Evolutionary conservation across 2,329 filamentous ascomycete species (phyloP), one percentile per base, ranked within the genome.

Genomic region (Aspergillus intermedius): DNA sequence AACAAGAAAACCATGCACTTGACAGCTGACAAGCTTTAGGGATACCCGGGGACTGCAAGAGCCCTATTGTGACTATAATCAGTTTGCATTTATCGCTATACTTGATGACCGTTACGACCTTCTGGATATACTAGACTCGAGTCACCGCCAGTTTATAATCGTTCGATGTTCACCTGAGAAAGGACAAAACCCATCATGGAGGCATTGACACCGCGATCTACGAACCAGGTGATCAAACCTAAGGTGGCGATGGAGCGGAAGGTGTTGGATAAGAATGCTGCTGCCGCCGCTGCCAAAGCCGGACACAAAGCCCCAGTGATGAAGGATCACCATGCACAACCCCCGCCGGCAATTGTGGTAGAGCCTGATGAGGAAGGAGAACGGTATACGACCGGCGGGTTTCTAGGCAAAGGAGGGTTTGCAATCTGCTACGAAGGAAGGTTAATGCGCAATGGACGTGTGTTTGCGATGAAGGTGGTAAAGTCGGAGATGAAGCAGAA

Each of bases 381-480:
- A 56, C 66, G 65, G 51, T 77, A 76, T 51, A 55, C 66, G 2
- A 74, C 71, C 1, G 74, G 74, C 9, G 64, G 55, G 22, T 74
- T 74, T 47, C 57, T 77, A 15, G 74, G 74, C 1, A 76, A 75
- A 58, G 74, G 74, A 34, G 74, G 74, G 0, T 77, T 77, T 59
- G 74, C 74, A 3, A 68, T 77, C 15, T 77, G 74, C 49, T 76
- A 76, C 48, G 73, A 77, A 55, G 74, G 74, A 2, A 67, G 65
- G 37, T 56, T 74, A 44, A 56, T 64, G 50, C 66, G 68, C 34
- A 74, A 74, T 50, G 64, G 64, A n/a, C 66, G 69, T 4, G 61
- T 74, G 4, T 76, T 72, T 54, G 74, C 74, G 5, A 69, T 77
- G 65, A 77, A 77, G 54, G 72, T 77, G 21, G 74, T 77, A 12